Percentiles rank a stretch among this genome's conserved stretches.
Conservation (phyloP, 2,329 filamentous ascomycete genomes). For the Dichotomopilus funicola region DNA sequence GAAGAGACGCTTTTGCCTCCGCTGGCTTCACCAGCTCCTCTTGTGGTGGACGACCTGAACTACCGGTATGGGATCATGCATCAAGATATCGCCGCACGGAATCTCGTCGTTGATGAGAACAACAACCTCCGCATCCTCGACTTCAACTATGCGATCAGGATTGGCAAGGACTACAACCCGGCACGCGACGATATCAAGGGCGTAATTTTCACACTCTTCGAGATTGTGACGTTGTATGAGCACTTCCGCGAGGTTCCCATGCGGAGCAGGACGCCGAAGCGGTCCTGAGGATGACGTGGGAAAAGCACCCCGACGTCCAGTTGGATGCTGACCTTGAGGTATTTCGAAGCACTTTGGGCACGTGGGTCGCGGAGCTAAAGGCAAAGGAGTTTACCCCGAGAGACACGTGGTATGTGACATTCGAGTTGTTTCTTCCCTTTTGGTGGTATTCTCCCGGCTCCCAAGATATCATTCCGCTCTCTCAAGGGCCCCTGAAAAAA, state of each 20-base stretch:
- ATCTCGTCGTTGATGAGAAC: slow-evolving; percentile 31
- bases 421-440: no score
- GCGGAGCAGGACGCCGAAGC: slow-evolving; percentile 5
- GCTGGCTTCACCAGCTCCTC: slow-evolving; percentile 33
- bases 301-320: slow-evolving; percentile 9
- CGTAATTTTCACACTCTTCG: slow-evolving; percentile 12
- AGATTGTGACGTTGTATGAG: slow-evolving; percentile 12
- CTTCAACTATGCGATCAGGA: slow-evolving; percentile 5
- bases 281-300: slow-evolving; percentile 4
- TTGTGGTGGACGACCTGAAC: slow-evolving; percentile 34
- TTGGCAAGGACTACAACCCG: not conserved
- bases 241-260: slow-evolving; percentile 4
- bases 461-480: no score
- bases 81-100: slow-evolving; percentile 34
- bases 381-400: not conserved
- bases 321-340: slow-evolving; percentile 1
- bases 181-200: slow-evolving; percentile 11
- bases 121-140: slow-evolving; percentile 28
- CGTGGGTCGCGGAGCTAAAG: not conserved
- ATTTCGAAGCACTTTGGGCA: not conserved
- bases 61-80: slow-evolving; percentile 33
- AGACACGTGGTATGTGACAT: no score
- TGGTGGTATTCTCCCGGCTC: no score
- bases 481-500: no score
- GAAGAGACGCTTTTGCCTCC: slow-evolving; percentile 27